Percentiles rank a stretch among this genome's conserved stretches.
phyloP scores from a whole-genome alignment of 495 filamentous ascomycete genomes.

The Margaritispora aquatica region DNA sequence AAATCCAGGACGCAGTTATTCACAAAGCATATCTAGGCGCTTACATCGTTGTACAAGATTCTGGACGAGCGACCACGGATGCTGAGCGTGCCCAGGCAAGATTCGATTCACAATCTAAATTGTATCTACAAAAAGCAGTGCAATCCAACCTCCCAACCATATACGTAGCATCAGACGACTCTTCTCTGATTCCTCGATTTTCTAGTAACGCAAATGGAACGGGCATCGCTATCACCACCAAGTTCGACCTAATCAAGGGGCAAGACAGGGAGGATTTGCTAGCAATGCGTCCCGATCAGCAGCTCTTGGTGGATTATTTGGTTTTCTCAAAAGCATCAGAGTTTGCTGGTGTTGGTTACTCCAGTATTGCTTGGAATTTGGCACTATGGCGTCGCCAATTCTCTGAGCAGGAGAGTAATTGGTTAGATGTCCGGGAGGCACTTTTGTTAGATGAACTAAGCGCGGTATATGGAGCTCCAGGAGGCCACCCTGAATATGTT shows the following conservation, averaged over 20 bases:
- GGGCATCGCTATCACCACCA: slow-evolving; percentile 10
- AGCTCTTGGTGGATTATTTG: slow-evolving; percentile 17
- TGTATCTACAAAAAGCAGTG: slow-evolving; percentile 12
- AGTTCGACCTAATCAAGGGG: slow-evolving; percentile 10
- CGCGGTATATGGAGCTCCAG: slow-evolving; percentile 13
- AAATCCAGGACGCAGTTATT: background rate
- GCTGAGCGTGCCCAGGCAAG: background rate
- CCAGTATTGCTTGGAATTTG: slow-evolving; percentile 15
- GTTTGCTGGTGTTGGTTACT: slow-evolving; percentile 18
- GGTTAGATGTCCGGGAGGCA: background rate
- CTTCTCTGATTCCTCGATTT: slow-evolving; percentile 5
- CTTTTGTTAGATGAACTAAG: slow-evolving; percentile 18
- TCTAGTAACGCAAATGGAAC: background rate
- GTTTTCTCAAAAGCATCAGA: slow-evolving; percentile 15
- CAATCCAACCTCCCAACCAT: background rate
- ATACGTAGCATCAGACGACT: slow-evolving; percentile 13
- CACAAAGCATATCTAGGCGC: slow-evolving; percentile 13
- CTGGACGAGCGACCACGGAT: background rate
- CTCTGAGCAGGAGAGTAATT: slow-evolving; percentile 1
- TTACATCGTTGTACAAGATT: slow-evolving; percentile 14
- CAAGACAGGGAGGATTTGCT: background rate
- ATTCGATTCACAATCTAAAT: slow-evolving; percentile 1
- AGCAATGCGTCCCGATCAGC: slow-evolving; percentile 8
- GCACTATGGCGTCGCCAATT: slow-evolving; percentile 16
- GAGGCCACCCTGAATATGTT: slow-evolving; percentile 13